Base-by-base conservation (phyloP, 495 filamentous ascomycete genomes). In the Annulohypoxylon bovei region DNA sequence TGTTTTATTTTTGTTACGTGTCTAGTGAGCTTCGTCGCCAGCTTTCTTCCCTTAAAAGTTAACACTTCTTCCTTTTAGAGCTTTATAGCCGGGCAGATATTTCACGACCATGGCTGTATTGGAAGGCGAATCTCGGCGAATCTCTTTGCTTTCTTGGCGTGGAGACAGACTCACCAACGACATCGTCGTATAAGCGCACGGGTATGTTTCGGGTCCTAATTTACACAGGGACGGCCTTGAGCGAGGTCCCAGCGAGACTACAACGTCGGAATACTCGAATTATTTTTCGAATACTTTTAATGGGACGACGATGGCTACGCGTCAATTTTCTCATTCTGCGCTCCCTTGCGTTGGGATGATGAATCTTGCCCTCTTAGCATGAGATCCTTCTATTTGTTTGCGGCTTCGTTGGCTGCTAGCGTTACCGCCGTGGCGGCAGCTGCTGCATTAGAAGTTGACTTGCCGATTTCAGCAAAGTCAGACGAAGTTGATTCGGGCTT, bases 401-500 rank as follows among this genome's bases (percentile, higher is more conserved):
- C 62, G 16, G 39, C 66, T 56, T 66, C 57, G 30, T 22, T 67
- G 27, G 62, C 57, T 59, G 33, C 61, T 5, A 23, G 47, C 16
- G 32, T 33, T 12, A 25, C 33, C 27, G 2, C 33, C 27, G 2
- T 25, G 4, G 61, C 35, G 11, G 47, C 55, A 5, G 57, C 25
- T 4, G 61, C 57, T 23, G 56, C 33, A 25, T 54, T 42, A 23
- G 62, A 68, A 46, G 61, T 65, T n/a, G 62, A 75, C 33, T 20
- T 75, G 12, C 62, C 65, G 3, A 67, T 72, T 52, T 59, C 69
- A 46, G 70, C 65, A 44, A 69, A 54, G 35, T 61, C 70, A 7
- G 62, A 33, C 23, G 66, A 66, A 1, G 63, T 74, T 8, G 71
- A 71, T 27, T 72, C 74, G 1, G 74, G 71, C 22, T 66, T 28